phyloP scores from a whole-genome alignment of 805 yeast species.

The Lipomyces orientalis region DNA sequence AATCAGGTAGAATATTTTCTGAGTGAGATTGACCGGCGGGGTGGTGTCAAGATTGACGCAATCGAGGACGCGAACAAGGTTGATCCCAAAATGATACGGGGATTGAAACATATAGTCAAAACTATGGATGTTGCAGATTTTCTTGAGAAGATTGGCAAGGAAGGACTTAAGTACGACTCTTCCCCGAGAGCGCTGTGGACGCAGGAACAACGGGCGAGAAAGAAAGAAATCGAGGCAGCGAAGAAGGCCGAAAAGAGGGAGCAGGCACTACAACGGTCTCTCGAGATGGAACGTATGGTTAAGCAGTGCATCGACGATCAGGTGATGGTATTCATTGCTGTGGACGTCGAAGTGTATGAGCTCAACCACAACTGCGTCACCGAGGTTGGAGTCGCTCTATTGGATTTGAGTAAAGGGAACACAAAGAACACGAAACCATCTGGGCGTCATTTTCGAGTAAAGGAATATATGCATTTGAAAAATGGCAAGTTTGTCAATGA shows the following conservation, averaged over 20 bases:
- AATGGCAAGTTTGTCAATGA: constrained; percentile 27
- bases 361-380: constrained; percentile 10
- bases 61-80: neutral
- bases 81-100: neutral
- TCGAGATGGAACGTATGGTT: constrained; percentile 6
- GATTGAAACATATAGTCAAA: neutral
- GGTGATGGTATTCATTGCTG: constrained; percentile 18
- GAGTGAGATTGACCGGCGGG: neutral
- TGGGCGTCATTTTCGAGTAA: constrained; percentile 18
- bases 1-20: constrained; percentile 11
- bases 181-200: neutral
- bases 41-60: neutral
- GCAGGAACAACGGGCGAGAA: neutral
- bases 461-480: constrained; percentile 15
- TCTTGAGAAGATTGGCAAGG: neutral
- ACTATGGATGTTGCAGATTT: constrained; percentile 2
- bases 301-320: constrained; percentile 7
- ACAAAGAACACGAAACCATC: neutral
- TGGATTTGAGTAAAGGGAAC: constrained; percentile 7
- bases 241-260: constrained; percentile 11
- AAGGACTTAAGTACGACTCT: neutral
- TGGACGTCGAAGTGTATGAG: constrained; percentile 29
- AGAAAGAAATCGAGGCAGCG: neutral
- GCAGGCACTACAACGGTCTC: neutral
- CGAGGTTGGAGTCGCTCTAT: constrained; percentile 24